These are phyloP conservation scores for Hypoxylon fragiforme DNA, from an alignment of 495 filamentous ascomycete genomes.

Conservation along the genomic window DNA sequence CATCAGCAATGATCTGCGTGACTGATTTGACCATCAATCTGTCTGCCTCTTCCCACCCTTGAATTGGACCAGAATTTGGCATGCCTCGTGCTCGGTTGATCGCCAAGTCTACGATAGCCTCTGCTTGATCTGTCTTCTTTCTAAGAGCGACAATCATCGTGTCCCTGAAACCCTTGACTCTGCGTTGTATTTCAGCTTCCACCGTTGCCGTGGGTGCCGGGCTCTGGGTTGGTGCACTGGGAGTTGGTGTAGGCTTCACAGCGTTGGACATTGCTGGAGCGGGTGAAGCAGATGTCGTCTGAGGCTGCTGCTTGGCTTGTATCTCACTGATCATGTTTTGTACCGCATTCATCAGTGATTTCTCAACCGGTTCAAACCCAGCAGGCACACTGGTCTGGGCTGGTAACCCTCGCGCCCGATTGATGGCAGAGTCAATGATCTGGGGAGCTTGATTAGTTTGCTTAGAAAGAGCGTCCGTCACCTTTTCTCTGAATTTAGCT, in stretches of 20 bases:
- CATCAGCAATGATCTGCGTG: constrained; percentile 38
- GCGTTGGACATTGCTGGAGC: constrained; percentile 7
- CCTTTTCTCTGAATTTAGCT: constrained; percentile 34
- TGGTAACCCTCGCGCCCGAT: constrained; percentile 32
- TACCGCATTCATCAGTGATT: constrained; percentile 33
- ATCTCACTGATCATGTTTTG: constrained; percentile 37
- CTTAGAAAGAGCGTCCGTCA: constrained; percentile 33
- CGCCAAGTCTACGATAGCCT: constrained; percentile 35
- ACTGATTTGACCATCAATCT: constrained; percentile 39
- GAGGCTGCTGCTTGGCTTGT: constrained; percentile 28
- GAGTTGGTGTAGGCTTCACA: constrained; percentile 25
- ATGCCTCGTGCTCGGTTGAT: constrained; percentile 39
- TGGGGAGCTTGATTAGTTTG: constrained; percentile 30
- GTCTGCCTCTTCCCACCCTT: constrained; percentile 40
- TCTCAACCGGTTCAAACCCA: constrained; percentile 34
- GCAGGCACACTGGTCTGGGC: constrained; percentile 29
- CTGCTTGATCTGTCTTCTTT: constrained; percentile 38
- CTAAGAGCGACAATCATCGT: constrained; percentile 36
- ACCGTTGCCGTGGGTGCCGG: constrained; percentile 28
- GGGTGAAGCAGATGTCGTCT: constrained; percentile 32
- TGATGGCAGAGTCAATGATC: constrained; percentile 36
- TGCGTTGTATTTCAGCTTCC: constrained; percentile 38
- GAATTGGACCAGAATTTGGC: constrained; percentile 30
- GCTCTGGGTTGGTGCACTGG: constrained; percentile 26
- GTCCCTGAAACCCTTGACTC: constrained; percentile 31